phyloP scores from a whole-genome alignment of 1,139 yeast genomes.

The Geotrichum aggregatum region DNA sequence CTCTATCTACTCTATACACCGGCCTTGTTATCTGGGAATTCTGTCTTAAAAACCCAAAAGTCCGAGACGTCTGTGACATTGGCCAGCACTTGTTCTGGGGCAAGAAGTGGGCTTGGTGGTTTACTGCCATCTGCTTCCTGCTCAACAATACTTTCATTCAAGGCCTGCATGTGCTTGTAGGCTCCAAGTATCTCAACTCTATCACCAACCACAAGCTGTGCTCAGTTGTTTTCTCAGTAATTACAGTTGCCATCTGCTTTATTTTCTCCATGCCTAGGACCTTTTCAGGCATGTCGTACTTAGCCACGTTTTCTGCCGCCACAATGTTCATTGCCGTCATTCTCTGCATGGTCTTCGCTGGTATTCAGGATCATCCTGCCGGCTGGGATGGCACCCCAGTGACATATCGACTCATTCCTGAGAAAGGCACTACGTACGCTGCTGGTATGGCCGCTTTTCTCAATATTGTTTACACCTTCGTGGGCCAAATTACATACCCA shows the following conservation, averaged over 20 bases:
- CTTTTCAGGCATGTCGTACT: conserved; percentile 48
- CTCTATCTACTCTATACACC: conserved; percentile 52
- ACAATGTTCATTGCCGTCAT: conserved; percentile 57
- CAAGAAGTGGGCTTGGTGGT: conserved; percentile 52
- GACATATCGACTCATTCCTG: conserved; percentile 48
- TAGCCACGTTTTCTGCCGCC: conserved; percentile 51
- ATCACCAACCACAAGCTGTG: conserved; percentile 50
- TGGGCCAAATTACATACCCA: conserved; percentile 61
- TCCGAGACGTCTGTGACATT: conserved; percentile 54
- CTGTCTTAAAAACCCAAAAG: conserved; percentile 51
- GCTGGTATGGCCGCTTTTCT: conserved; percentile 53
- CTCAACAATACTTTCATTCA: conserved; percentile 55
- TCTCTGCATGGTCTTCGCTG: conserved; percentile 52
- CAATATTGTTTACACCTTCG: conserved; percentile 59
- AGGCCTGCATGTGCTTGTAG: conserved; percentile 56
- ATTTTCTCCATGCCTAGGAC: conserved; percentile 54
- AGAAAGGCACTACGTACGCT: conserved; percentile 50
- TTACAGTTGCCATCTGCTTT: conserved; percentile 49
- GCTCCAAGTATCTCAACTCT: conserved; percentile 56
- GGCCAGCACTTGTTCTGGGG: conserved; percentile 57
- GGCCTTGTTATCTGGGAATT: conserved; percentile 53
- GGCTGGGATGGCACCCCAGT: conserved; percentile 44
- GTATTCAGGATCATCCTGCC: conserved; percentile 49
- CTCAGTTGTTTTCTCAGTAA: conserved; percentile 49
- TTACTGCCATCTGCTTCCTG: conserved; percentile 52